Evolutionary conservation across 2,329 filamentous ascomycete genomes (phyloP), one percentile per base, ranked within the genome.

Genomic region (Diaporthe aspalathi): DNA sequence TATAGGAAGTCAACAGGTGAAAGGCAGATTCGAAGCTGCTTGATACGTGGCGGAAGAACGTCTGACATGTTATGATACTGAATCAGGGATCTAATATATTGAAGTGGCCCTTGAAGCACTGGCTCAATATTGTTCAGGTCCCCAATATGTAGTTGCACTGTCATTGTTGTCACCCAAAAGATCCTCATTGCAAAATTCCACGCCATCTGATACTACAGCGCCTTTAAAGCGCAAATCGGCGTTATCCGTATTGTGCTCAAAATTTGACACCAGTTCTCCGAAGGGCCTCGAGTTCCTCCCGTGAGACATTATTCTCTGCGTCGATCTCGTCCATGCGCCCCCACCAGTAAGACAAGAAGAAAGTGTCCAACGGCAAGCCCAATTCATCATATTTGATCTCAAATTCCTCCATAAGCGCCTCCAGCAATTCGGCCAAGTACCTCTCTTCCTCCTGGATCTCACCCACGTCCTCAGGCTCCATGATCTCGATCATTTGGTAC

Each of bases 401-500:
- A 20, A 65, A 65, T 5, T 65, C 60, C 7, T 65, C 7, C 43
- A 50, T 9, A 3, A 65, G 60, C 2, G 1, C 14, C 29, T 65
- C 60, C 12, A 65, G 27, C 14, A 35, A 1, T 24, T 35, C 20
- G 3, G 8, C 60, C 43, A 65, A 4, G n/a, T 49, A 49, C 9
- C 60, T 14, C n/a, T 65, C 60, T 14, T 65, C 60, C 17, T 65
- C 60, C 24, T 65, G 60, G 6, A 65, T 65, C 43, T 65, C 60
- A 24, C 16, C 7, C 14, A 35, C 60, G 14, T 65, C 60, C 5
- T 65, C 60, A 24, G 7, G 1, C 2, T 65, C 60, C 60, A 65
- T 49, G 1, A 50, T 20, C 20, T 49, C 29, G 7, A 50, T 2
- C 2, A 49, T 7, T 14, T 49, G 35, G 4, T 65, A 65, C 14